These are phyloP conservation scores for Vinca minor DNA, from an alignment of 257 asterid genomes.

Conservation along the genomic window DNA sequence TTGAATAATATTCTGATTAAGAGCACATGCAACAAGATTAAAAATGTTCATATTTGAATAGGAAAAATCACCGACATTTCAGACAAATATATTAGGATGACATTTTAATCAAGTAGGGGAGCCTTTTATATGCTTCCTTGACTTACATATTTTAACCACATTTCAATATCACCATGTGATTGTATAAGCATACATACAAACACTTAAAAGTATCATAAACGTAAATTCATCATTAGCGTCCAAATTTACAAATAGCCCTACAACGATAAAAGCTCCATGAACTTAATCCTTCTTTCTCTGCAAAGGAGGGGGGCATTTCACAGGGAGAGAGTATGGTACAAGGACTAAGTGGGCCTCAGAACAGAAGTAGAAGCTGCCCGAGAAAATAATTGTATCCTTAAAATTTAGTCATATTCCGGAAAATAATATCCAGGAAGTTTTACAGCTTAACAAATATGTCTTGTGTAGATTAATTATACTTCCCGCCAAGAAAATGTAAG, in stretches of 20 bases:
- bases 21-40: conserved; percentile 4
- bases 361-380: not conserved
- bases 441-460: not conserved
- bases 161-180: not conserved
- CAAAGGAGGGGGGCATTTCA: not conserved
- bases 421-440: not conserved
- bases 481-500: not conserved
- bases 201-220: not conserved
- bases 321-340: not conserved
- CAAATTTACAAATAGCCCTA: not conserved
- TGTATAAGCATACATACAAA: not conserved
- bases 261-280: not conserved
- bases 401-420: not conserved
- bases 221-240: not conserved
- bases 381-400: not conserved
- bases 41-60: not conserved
- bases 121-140: not conserved
- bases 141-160: conserved; percentile 1
- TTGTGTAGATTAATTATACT: not conserved
- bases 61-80: not conserved
- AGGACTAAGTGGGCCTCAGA: not conserved
- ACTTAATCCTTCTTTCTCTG: not conserved
- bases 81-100: not conserved
- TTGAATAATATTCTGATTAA: not conserved
- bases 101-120: not conserved